Evolutionary conservation across 352 stramenopile species (phyloP).

Genomic region (Phytophthora ramorum): DNA sequence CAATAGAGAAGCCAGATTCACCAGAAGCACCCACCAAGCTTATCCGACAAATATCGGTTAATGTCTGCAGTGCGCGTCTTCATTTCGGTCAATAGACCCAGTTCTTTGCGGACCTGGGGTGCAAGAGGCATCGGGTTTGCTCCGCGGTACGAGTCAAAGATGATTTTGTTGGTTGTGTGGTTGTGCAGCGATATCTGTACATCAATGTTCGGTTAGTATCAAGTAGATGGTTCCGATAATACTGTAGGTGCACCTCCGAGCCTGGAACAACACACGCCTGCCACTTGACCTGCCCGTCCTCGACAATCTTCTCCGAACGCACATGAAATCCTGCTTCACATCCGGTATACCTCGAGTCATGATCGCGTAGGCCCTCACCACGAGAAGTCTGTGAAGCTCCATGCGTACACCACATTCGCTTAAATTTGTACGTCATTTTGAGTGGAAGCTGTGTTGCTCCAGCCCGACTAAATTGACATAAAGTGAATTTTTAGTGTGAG

Average conservation of each 20-base stretch:
- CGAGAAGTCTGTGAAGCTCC: background rate
- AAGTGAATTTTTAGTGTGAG: no score
- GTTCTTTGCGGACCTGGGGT: constrained; percentile 3
- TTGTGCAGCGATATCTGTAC: background rate
- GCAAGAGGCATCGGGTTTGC: constrained; percentile 6
- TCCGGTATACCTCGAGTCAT: background rate
- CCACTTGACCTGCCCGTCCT: background rate
- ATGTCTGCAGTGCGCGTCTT: constrained; percentile 5
- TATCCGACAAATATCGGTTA: constrained; percentile 13
- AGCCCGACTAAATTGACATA: background rate
- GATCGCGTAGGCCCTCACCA: background rate
- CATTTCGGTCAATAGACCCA: constrained; percentile 5
- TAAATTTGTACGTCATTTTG: background rate
- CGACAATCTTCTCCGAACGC: background rate
- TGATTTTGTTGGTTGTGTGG: constrained; percentile 7
- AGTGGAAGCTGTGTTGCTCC: background rate
- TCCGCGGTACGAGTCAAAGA: constrained; percentile 1
- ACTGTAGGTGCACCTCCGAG: background rate
- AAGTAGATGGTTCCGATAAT: background rate
- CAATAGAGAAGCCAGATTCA: background rate
- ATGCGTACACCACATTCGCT: constrained; percentile 2
- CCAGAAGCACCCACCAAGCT: constrained; percentile 11
- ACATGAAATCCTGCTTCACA: background rate
- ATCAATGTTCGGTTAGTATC: background rate
- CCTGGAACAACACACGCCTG: background rate